phyloP scores from a whole-genome alignment of 306 rosid species.

The Crotalaria pallida region DNA sequence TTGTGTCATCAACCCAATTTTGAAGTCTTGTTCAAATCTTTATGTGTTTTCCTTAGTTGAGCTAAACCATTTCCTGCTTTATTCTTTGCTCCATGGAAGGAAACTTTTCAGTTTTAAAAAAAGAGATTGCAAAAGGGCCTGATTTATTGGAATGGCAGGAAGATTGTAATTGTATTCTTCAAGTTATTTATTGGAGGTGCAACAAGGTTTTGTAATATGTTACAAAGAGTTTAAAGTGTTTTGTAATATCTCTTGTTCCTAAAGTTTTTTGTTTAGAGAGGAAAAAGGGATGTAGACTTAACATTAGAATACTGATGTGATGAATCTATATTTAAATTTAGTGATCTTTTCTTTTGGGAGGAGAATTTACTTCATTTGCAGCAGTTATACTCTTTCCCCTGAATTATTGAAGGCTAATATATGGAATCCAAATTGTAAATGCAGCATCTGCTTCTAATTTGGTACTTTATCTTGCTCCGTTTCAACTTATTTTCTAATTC shows the following conservation, averaged over 20 bases:
- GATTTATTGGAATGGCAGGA: too few species aligned
- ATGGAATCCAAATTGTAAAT: slow-evolving; percentile 9
- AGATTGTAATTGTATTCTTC: too few species aligned
- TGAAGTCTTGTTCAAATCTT: too few species aligned
- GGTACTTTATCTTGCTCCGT: not conserved
- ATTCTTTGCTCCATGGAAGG: too few species aligned
- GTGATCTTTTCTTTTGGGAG: not conserved
- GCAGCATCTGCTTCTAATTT: not conserved
- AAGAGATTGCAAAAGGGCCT: too few species aligned
- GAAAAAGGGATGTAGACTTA: not conserved
- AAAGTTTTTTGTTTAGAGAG: not conserved
- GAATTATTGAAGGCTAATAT: not conserved
- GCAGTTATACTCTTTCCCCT: not conserved
- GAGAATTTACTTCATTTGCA: not conserved
- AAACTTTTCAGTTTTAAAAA: too few species aligned
- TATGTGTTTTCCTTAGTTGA: too few species aligned
- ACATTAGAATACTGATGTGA: not conserved
- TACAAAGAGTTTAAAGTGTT: too few species aligned
- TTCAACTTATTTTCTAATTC: slow-evolving; percentile 5
- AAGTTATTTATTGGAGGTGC: too few species aligned
- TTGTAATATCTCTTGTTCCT: not conserved
- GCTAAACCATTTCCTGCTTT: too few species aligned
- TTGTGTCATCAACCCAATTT: too few species aligned
- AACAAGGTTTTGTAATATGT: too few species aligned
- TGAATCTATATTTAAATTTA: slow-evolving; percentile 8